Evolutionary conservation across 441 rosid species (phyloP), one percentile per base, ranked within the genome.

Genomic region (Erysimum pusillum): DNA sequence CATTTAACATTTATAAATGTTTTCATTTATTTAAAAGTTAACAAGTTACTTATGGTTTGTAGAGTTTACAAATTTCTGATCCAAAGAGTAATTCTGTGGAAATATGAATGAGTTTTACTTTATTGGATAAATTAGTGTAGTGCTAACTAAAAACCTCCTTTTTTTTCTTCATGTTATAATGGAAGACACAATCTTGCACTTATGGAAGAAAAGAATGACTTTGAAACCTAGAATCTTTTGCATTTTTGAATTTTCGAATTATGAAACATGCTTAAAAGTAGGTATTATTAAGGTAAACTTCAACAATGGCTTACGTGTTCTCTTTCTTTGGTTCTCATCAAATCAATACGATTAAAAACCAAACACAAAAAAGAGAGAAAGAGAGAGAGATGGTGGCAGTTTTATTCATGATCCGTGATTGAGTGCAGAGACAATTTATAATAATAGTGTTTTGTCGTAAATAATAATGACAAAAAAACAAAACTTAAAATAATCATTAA

Each of bases 391-490:
- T 71, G 57, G 70, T 73, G 78, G 78, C 69, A 35, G 78, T 70
- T 77, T 78, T 73, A 44, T 63, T 53, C 12, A 25, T 44, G 74
- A 67, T 78, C 74, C 81, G 78, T 78, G 76, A 78, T 60, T 18
- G 74, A 73, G 74, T 72, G 77, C 70, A 61, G 10, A 67, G 74
- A 78, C 74, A 78, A 60, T 32, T 57, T 20, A 70, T 70, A 64
- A 67, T 71, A 57, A 78, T 60, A 42, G 12, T 2, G 3, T 45
- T 76, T 73, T 78, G 74, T 67, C 81, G 63, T 64, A 67, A 67
- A 15, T 61, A 78, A 78, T 73, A 78, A 73, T 61, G 81, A 67
- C 64, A 59, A 59, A 72, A 70, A 41, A 65, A 0, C 7, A 77
- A 0, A 46, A 39, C 9, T 17, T 32, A 49, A 46, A 65, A 62